These are phyloP conservation scores for Coemansia sp. DNA, from an alignment of 192 early-diverging fungal species.

Conservation along the genomic window DNA sequence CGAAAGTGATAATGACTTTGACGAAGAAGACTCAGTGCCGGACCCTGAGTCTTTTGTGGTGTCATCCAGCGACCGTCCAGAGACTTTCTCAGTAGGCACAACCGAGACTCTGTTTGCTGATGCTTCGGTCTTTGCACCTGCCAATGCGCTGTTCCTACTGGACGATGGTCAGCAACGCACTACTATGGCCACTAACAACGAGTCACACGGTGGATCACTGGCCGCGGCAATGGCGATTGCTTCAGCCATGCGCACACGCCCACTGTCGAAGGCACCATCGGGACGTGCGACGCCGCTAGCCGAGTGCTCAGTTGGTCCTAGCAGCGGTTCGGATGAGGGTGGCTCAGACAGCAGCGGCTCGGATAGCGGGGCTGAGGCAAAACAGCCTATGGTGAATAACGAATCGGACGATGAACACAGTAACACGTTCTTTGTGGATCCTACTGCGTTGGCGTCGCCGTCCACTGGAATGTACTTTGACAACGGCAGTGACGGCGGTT, in stretches of 20 bases:
- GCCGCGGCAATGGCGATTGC: constrained; percentile 24
- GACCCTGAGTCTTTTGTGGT: constrained; percentile 55
- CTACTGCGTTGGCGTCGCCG: constrained; percentile 26
- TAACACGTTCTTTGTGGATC: constrained; percentile 52
- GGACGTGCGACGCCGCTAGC: constrained; percentile 3
- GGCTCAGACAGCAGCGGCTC: too few species aligned
- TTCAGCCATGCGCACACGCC: constrained; percentile 7
- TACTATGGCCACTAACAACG: not conserved
- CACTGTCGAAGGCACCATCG: not conserved
- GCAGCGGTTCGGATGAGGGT: too few species aligned
- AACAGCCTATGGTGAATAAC: constrained; percentile 30
- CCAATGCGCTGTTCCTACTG: constrained; percentile 39
- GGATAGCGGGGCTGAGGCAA: not conserved
- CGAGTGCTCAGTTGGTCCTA: not conserved
- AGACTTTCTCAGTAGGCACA: constrained; percentile 42
- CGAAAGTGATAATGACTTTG: constrained; percentile 28
- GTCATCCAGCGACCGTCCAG: constrained; percentile 39
- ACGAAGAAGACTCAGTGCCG: constrained; percentile 45
- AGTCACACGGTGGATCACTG: not conserved
- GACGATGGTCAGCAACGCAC: constrained; percentile 30
- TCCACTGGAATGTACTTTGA: constrained; percentile 52
- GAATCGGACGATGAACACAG: constrained; percentile 55
- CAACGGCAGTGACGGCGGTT: constrained; percentile 54
- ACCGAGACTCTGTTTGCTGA: constrained; percentile 46
- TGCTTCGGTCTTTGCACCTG: constrained; percentile 46